phyloP scores from a whole-genome alignment of 2,329 filamentous ascomycete species.

The Beauveria brongniartii region DNA sequence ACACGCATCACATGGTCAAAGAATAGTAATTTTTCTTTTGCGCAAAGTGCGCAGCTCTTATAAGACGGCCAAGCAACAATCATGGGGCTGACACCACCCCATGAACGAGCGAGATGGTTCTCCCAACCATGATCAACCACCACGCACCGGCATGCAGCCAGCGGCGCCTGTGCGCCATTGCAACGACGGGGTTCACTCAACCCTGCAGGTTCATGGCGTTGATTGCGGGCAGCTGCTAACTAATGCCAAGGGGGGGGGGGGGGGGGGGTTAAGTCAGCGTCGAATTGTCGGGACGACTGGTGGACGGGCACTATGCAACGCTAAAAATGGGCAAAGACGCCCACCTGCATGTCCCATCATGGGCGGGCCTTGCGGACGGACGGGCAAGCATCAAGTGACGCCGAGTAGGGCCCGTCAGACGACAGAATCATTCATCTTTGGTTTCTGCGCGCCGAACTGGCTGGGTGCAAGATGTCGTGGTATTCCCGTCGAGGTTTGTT shows the following conservation, averaged over 20 bases:
- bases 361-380: not conserved
- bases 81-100: constrained; percentile 5
- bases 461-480: not conserved
- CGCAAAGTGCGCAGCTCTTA: not conserved
- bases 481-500: not conserved
- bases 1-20: constrained; percentile 2
- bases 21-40: not conserved
- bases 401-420: constrained; percentile 9
- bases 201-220: constrained; percentile 2
- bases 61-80: not conserved
- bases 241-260: not conserved
- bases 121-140: not conserved
- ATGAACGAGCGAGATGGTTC: not conserved
- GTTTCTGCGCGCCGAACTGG: not conserved
- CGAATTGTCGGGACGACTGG: constrained; percentile 5
- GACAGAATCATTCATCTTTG: not conserved
- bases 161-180: not conserved
- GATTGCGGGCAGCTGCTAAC: not conserved
- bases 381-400: constrained; percentile 8
- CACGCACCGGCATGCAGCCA: not conserved
- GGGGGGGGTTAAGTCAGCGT: not conserved
- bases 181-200: not conserved
- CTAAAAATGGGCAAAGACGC: not conserved
- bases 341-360: constrained; percentile 1
- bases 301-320: not conserved